Base-by-base conservation (phyloP, 805 yeast species). In the Candida fluviatilis region DNA sequence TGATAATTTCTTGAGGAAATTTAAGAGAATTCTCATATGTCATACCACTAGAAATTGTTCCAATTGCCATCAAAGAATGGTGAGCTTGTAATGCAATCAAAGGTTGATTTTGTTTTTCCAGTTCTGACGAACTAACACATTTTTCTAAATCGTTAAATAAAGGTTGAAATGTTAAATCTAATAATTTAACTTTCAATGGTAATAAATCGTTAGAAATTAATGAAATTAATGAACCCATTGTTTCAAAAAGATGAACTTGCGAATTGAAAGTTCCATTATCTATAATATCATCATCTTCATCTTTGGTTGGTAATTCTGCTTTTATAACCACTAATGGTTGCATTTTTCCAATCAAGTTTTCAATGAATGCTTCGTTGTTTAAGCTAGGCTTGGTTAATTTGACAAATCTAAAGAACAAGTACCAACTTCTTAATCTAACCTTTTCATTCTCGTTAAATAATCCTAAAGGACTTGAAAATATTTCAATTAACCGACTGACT, bases 401-500 rank as follows among this genome's bases (percentile, higher is more conserved):
- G 43, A 89, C 73, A 52, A 90, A 85, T 57, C 95, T 76, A 52
- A 82, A 82, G 50, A 91, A 87, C 46, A 90, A 67, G 57, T 87
- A 91, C 96, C 98, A 93, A 30, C 95, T 75, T 57, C 97, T 80
- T 39, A 78, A 71, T 51, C 89, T 80, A 3, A 90, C 96, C 44
- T 79, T 83, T 41, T 75, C 83, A 47, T 75, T 71, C 4, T 72
- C 68, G 61, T 83, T 87, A 58, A 87, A 89, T 44, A 91, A 75
- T 12, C 97, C 98, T 49, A 82, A 73, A 25, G 80, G 80, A 13
- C 93, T 79, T 32, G 88, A 78, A 55, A 93, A 91, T 16, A 85
- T 74, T 49, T 85, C 84, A 41, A 91, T 66, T 14, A 88, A 77
- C 42, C 81, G 75, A 43, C 74, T 57, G 8, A 85, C 66, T 16